A percentile compares a stretch with the other conserved stretches of the same genome.
Conservation (phyloP, 176 grass and related monocot genomes). For the Oropetium thomaeum region DNA sequence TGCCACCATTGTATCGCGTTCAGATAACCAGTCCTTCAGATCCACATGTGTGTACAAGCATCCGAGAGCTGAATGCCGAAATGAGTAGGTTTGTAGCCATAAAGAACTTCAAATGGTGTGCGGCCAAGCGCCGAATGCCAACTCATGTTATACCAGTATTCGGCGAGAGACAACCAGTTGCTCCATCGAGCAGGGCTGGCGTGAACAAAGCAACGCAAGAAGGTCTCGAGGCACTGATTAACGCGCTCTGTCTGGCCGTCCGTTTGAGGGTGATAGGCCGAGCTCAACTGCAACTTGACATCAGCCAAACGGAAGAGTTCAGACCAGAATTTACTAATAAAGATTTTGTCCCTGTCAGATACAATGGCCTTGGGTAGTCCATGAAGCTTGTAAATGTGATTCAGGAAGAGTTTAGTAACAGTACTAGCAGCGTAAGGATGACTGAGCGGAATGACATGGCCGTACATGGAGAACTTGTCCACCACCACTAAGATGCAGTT, state of each 20-base stretch:
- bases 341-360: background rate
- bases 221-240: background rate
- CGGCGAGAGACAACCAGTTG: background rate
- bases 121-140: accelerated
- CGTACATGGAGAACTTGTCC: background rate
- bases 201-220: background rate
- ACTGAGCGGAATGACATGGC: background rate
- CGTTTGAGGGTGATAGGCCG: background rate
- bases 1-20: background rate
- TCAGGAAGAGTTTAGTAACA: background rate
- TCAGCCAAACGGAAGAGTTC: background rate
- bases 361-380: background rate
- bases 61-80: background rate
- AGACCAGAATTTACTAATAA: background rate
- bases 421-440: background rate
- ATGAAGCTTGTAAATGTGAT: background rate
- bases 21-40: too few species aligned
- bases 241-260: background rate
- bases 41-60: too few species aligned
- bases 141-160: background rate
- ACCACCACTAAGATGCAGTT: background rate
- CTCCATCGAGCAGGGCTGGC: background rate
- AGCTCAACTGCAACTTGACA: accelerated
- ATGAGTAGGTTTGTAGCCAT: background rate
- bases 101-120: background rate